Base-by-base conservation (phyloP, 768 basidiomycete species). In the Stropharia rugosoannulata region DNA sequence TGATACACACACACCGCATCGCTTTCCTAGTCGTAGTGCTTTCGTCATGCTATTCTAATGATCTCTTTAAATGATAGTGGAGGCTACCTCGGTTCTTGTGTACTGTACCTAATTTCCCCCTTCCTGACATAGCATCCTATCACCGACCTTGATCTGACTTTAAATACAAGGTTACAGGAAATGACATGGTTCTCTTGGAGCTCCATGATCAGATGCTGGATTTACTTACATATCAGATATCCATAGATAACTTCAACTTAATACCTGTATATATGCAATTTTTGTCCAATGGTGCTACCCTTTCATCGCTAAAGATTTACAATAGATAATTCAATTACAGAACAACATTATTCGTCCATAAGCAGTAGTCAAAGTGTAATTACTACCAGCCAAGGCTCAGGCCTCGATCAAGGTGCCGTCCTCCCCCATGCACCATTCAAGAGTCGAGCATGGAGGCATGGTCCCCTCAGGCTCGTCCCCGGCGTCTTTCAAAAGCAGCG, bases 401-500 rank as follows among this genome's bases (percentile, higher is more conserved):
- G 54, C 55, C 49, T 65, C 66, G 56, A 66, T 56, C 27, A 59
- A 57, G 15, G 79, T 85, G 3, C 86, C 86, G 55, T 89, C 80
- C 70, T 84, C 56, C 51, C 73, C 73, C 57, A 75, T 84, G 66
- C 86, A 89, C 79, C 83, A 83, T 46, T 80, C 77, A 55, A 70
- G 67, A 48, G 75, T 75, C 11, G 78, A 79, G 66, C 87, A 89
- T 16, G 79, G 77, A 3, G 86, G 86, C 61, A 74, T 73, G 1
- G 77, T 68, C 1, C 79, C 85, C 37, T 64, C 75, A 8, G 88
- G 87, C 63, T 89, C 87, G 51, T 89, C 76, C 0, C 86, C 86
- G 1, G 78, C 84, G 60, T 90, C 88, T 46, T 76, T 79, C 43
- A 89, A 68, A 51, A 90, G 70, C 9, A 89, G 62, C 32, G 86